Evolutionary conservation across 345 rosid genomes (phyloP), one percentile per base, ranked within the genome.

Genomic region (Garcia nutans): DNA sequence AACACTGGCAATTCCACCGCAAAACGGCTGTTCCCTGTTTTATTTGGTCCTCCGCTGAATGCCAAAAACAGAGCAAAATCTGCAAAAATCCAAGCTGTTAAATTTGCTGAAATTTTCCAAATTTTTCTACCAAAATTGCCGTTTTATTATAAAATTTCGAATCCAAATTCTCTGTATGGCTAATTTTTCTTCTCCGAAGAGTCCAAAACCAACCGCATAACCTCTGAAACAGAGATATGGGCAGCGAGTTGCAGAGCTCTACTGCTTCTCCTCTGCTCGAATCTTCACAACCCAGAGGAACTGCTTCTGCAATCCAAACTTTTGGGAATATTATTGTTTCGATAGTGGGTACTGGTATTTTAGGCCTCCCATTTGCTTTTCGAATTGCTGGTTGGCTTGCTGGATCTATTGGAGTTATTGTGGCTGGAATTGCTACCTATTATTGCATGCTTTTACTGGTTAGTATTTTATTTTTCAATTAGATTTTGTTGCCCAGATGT

Each of bases 371-470:
- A 70, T 95, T 84, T 72, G 94, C 99, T 56, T 93, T 95, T n/a
- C 86, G 85, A 5, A 69, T 91, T 33, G 97, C 99, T 60, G 98
- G 99, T 54, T 95, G 98, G 99, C 76, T 91, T 33, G 93, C 89
- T 24, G 97, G 94, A 17, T 84, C 89, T 31, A 72, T 91, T 41
- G 99, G 96, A 61, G 89, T 92, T 26, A 11, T 79, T 41, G 23
- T 91, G 44, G 88, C 88, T 60, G 96, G 94, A 60, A 17, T 84
- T 66, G 77, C 92, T 62, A 93, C 94, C n/a, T 93, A 78, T 76
- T 91, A 91, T 77, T 94, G 97, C 93, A 94, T 94, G 99, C 88
- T 92, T 67, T 92, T 94, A 71, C 98, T 95, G 49, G 99, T 93
- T 47, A 87, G 97, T 83, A 24, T 49, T 16, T 26, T 66, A 17